Conservation (phyloP, 352 stramenopile species). For the Pythium guiyangense region DNA sequence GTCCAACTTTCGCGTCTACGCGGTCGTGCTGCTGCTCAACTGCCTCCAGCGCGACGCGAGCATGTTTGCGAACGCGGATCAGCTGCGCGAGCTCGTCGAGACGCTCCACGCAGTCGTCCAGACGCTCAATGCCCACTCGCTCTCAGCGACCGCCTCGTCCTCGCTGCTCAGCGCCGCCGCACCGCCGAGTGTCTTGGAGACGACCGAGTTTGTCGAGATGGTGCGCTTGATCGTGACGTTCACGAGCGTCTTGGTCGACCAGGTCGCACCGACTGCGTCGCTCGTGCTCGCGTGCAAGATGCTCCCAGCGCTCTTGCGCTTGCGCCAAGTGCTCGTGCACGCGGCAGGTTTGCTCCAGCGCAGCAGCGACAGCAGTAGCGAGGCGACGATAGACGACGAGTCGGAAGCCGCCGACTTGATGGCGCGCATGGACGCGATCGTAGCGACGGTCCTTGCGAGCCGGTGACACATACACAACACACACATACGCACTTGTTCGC, state of each 20-base stretch:
- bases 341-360: slow-evolving; percentile 11
- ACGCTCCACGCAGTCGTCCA: slow-evolving; percentile 8
- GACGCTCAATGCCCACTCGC: slow-evolving; percentile 5
- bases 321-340: slow-evolving; percentile 29
- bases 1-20: slow-evolving; percentile 67
- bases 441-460: slow-evolving; percentile 20
- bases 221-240: slow-evolving; percentile 50
- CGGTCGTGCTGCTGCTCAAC: slow-evolving; percentile 71
- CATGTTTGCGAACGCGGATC: slow-evolving; percentile 16
- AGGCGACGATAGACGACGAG: background rate
- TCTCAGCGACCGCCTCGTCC: no score
- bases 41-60: slow-evolving; percentile 50
- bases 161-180: background rate
- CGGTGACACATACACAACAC: slow-evolving; percentile 3
- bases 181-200: slow-evolving; percentile 14
- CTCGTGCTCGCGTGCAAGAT: slow-evolving; percentile 20
- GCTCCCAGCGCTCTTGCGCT: slow-evolving; percentile 32
- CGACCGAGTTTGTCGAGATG: slow-evolving; percentile 49
- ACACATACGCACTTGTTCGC: background rate
- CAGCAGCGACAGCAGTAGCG: background rate
- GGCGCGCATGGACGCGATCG: slow-evolving; percentile 28
- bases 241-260: slow-evolving; percentile 39
- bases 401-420: slow-evolving; percentile 20
- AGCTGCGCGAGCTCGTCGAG: slow-evolving; percentile 1
- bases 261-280: slow-evolving; percentile 21